These are phyloP conservation scores for Fraxinus quadrangulata DNA, from an alignment of 257 asterid species.

Conservation along the genomic window DNA sequence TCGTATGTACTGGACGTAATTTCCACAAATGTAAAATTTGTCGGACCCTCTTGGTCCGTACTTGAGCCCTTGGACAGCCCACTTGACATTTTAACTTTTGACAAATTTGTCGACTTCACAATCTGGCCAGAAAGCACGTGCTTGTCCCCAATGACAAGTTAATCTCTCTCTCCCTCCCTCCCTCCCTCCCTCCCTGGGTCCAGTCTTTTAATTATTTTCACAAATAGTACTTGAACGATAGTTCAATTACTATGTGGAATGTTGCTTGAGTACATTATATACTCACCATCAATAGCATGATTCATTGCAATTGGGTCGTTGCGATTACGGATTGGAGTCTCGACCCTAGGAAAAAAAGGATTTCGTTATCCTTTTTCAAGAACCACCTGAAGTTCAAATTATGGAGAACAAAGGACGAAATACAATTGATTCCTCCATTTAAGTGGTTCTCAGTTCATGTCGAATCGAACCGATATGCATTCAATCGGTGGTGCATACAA, in stretches of 20 bases:
- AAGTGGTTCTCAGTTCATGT: background rate
- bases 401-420: too few relatives aligned
- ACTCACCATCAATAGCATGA: too few relatives aligned
- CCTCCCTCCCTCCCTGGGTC: conserved; percentile 11
- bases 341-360: too few relatives aligned
- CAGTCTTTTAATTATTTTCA: conserved; percentile 29
- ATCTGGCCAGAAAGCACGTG: background rate
- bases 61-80: background rate
- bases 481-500: background rate
- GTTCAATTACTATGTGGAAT: conserved; percentile 28
- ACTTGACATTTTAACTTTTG: background rate
- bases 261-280: background rate
- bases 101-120: conserved; percentile 10
- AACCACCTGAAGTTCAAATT: too few relatives aligned
- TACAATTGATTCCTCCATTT: too few relatives aligned
- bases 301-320: too few relatives aligned
- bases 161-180: conserved; percentile 11
- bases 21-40: background rate
- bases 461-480: background rate
- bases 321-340: too few relatives aligned
- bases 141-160: conserved; percentile 25
- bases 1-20: too few relatives aligned
- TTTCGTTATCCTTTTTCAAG: too few relatives aligned
- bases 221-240: conserved; percentile 25
- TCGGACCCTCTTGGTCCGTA: background rate